These are phyloP conservation scores for Chimonanthus salicifolius DNA, from an alignment of 164 flowering plant genomes.

Conservation along the genomic window DNA sequence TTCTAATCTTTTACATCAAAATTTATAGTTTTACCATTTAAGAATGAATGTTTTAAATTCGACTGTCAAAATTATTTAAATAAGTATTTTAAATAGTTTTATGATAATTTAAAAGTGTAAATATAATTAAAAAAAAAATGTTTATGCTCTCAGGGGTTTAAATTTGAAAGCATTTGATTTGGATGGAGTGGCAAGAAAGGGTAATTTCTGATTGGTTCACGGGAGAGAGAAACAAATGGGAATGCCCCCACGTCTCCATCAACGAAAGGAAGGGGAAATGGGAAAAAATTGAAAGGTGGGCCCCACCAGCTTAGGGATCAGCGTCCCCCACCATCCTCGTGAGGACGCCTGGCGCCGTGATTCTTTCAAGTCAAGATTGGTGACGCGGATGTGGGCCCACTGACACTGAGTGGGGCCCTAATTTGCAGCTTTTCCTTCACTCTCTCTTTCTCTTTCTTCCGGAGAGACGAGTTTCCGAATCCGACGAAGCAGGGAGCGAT, in stretches of 20 bases:
- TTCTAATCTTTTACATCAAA: too few species aligned
- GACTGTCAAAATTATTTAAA: too few species aligned
- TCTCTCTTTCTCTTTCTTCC: not conserved
- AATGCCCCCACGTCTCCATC: conserved; percentile 1
- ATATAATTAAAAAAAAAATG: too few species aligned
- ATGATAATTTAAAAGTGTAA: not conserved
- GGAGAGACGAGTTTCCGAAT: conserved; percentile 1
- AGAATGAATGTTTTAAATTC: too few species aligned
- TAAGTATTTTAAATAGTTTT: too few species aligned
- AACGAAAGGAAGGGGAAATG: not conserved
- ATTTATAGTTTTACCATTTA: too few species aligned
- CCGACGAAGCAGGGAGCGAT: conserved; percentile 1
- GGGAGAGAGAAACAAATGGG: not conserved
- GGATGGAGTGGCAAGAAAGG: not conserved
- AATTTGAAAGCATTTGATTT: not conserved
- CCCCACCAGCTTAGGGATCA: not conserved
- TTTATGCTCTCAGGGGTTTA: not conserved
- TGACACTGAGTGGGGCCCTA: not conserved
- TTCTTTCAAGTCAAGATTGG: not conserved
- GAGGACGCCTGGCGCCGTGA: not conserved
- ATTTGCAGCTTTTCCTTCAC: conserved; percentile 2
- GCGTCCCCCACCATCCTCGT: not conserved
- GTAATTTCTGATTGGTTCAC: not conserved
- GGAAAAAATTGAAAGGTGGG: not conserved
- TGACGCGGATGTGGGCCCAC: not conserved